Conservation (phyloP, 2,329 filamentous ascomycete species). For the Tolypocladium album region DNA sequence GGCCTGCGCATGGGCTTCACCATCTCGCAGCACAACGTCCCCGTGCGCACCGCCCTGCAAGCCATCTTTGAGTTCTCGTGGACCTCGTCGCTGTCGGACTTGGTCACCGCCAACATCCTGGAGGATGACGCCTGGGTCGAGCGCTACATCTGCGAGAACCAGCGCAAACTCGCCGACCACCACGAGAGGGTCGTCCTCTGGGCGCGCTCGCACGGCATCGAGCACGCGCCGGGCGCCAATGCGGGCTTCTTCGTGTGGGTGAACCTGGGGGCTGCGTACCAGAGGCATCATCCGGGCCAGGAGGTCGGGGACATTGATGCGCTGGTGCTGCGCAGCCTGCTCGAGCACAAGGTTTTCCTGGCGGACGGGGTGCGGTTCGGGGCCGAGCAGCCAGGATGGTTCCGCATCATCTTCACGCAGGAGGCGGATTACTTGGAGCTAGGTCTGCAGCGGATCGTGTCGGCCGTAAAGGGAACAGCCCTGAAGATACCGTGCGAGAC, state of each 20-base stretch:
- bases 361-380: constrained; percentile 25
- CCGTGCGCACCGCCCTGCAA: constrained; percentile 25
- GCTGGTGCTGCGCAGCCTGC: constrained; percentile 15
- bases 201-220: constrained; percentile 27
- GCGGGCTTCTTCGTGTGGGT: constrained; percentile 47
- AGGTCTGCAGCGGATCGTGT: constrained; percentile 10
- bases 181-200: constrained; percentile 26
- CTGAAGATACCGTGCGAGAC: not conserved
- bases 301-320: constrained; percentile 12
- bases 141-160: constrained; percentile 32
- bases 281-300: constrained; percentile 4
- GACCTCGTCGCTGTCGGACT: constrained; percentile 31
- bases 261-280: constrained; percentile 27
- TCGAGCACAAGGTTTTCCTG: constrained; percentile 21
- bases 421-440: constrained; percentile 16
- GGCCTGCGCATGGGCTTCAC: constrained; percentile 41
- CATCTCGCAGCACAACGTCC: constrained; percentile 33
- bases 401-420: constrained; percentile 27
- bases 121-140: constrained; percentile 32
- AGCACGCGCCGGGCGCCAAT: constrained; percentile 34
- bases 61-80: constrained; percentile 30
- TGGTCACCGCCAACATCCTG: constrained; percentile 27
- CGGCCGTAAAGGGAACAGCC: not conserved
- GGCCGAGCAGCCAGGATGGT: constrained; percentile 26
- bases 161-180: constrained; percentile 22